phyloP scores from a whole-genome alignment of 495 filamentous ascomycete species.

The Pseudotulostoma volvatum region DNA sequence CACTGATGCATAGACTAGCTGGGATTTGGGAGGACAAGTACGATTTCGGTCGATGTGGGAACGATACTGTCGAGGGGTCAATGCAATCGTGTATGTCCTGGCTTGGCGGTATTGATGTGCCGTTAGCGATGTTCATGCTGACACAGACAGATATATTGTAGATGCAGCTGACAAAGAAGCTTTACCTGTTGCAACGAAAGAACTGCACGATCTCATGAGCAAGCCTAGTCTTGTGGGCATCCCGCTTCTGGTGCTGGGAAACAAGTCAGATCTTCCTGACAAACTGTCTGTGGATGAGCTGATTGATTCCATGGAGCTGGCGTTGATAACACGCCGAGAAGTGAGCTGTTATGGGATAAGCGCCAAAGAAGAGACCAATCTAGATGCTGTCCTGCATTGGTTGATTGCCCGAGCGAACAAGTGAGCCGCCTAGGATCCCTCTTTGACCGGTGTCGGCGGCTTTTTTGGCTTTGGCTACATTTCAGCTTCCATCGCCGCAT shows the following conservation, averaged over 20 bases:
- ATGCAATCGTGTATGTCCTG: constrained; percentile 71
- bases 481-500: neutral
- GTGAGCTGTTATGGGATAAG: constrained; percentile 98
- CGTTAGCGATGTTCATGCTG: constrained; percentile 3
- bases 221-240: constrained; percentile 79
- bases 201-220: constrained; percentile 74
- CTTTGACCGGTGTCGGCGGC: neutral
- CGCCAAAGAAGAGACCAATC: constrained; percentile 94
- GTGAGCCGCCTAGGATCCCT: too few species aligned
- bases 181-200: constrained; percentile 76
- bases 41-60: constrained; percentile 99
- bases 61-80: constrained; percentile 91
- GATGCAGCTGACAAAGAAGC: constrained; percentile 73
- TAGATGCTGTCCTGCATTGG: constrained; percentile 95
- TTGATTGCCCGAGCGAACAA: constrained; percentile 71
- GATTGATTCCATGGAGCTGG: constrained; percentile 84
- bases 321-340: constrained; percentile 76
- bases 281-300: constrained; percentile 86
- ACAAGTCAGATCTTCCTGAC: constrained; percentile 84
- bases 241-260: constrained; percentile 88
- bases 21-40: constrained; percentile 95
- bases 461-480: neutral
- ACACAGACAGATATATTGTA: constrained; percentile 60
- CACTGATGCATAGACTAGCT: constrained; percentile 30
- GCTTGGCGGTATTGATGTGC: neutral